A percentile compares a stretch with the other conserved stretches of the same genome.
These are phyloP conservation scores for Hebeloma cylindrosporum DNA, from an alignment of 768 basidiomycete genomes.

Conservation along the genomic window DNA sequence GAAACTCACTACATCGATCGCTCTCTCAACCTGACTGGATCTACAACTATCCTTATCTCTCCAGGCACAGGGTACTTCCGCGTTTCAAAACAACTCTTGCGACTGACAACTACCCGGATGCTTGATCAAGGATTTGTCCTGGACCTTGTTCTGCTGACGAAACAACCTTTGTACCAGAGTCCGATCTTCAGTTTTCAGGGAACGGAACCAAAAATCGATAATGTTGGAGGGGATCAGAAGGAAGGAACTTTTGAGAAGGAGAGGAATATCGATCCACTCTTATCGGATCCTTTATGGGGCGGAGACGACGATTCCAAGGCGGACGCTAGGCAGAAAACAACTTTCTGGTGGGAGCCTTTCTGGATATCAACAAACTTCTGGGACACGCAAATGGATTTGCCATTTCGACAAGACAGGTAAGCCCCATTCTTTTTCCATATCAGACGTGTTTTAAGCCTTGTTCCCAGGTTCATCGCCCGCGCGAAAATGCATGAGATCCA, in stretches of 20 bases:
- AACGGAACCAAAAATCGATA: conserved; percentile 53
- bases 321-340: conserved; percentile 44
- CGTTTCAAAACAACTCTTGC: conserved; percentile 85
- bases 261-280: conserved; percentile 61
- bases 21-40: conserved; percentile 86
- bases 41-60: conserved; percentile 81
- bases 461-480: conserved; percentile 79
- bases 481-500: conserved; percentile 98
- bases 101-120: conserved; percentile 91
- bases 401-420: conserved; percentile 76
- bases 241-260: conserved; percentile 24
- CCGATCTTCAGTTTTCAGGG: conserved; percentile 91
- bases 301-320: conserved; percentile 49
- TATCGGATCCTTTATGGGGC: conserved; percentile 75
- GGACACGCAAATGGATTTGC: conserved; percentile 86
- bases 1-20: conserved; percentile 97
- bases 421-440: conserved; percentile 10
- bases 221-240: conserved; percentile 29
- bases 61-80: conserved; percentile 94
- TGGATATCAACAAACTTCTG: conserved; percentile 83
- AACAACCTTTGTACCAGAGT: conserved; percentile 89
- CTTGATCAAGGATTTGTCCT: conserved; percentile 91
- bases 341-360: conserved; percentile 90
- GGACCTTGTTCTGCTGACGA: conserved; percentile 85
- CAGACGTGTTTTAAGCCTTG: conserved; percentile 1